These are phyloP conservation scores for Fulvia fulva DNA, from an alignment of 2,329 filamentous ascomycete genomes.

Conservation along the genomic window DNA sequence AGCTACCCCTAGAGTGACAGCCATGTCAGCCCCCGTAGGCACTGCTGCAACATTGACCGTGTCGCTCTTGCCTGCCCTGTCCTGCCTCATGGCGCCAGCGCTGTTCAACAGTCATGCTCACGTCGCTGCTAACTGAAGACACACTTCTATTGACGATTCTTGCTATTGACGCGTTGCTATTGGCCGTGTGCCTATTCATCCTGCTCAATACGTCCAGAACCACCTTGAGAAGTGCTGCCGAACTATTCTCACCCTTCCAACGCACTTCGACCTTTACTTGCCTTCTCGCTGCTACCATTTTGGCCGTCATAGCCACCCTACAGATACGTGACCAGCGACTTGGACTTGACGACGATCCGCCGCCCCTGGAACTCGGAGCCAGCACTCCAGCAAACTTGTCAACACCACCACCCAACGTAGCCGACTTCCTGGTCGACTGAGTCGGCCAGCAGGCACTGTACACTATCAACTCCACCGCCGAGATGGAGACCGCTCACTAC, in stretches of 20 bases:
- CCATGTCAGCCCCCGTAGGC: neutral
- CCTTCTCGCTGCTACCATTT: slow-evolving; percentile 12
- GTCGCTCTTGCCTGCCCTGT: neutral
- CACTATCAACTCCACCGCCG: neutral
- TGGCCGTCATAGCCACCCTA: slow-evolving; percentile 10
- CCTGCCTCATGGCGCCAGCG: neutral
- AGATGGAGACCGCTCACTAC: neutral
- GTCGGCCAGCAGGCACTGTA: neutral
- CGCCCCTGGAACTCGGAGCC: slow-evolving; percentile 10
- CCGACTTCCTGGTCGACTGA: neutral
- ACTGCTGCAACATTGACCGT: neutral
- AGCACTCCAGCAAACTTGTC: neutral
- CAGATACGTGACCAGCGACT: slow-evolving; percentile 11
- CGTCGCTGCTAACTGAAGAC: slow-evolving; percentile 25
- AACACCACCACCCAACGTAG: slow-evolving; percentile 2
- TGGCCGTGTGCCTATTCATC: slow-evolving; percentile 22
- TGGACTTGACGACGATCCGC: slow-evolving; percentile 14
- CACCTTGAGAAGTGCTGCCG: neutral
- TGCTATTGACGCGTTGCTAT: slow-evolving; percentile 23
- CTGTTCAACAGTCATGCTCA: slow-evolving; percentile 5
- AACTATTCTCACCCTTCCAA: neutral
- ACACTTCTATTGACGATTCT: slow-evolving; percentile 26
- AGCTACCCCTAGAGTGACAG: slow-evolving; percentile 8
- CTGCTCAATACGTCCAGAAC: neutral
- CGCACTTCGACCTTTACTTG: slow-evolving; percentile 16